Conservation (phyloP, 2,329 filamentous ascomycete genomes). For the Cladosporium oxysporum region DNA sequence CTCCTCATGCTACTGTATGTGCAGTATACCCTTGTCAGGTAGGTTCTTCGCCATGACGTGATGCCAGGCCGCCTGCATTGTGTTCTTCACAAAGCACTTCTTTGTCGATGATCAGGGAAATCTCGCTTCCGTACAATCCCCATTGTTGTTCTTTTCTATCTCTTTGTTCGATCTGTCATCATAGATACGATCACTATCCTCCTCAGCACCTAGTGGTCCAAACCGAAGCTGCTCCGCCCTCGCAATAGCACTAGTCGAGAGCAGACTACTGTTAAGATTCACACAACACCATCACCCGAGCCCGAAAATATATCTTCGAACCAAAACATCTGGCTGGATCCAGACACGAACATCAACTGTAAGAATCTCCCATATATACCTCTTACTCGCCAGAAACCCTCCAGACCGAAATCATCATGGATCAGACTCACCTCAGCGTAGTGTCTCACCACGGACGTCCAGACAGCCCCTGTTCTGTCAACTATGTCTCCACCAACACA, state of each 20-base stretch:
- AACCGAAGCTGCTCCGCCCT: neutral
- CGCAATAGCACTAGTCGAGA: neutral
- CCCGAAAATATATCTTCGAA: neutral
- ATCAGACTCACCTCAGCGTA: slow-evolving; percentile 5
- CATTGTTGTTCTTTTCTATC: neutral
- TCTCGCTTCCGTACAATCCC: slow-evolving; percentile 5
- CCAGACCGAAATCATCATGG: neutral
- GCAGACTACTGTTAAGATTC: neutral
- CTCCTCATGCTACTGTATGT: neutral
- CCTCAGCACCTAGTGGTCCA: neutral
- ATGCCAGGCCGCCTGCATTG: neutral
- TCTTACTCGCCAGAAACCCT: neutral
- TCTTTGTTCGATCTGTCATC: neutral
- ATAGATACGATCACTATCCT: neutral
- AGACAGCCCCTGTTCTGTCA: slow-evolving; percentile 1
- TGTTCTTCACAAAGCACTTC: neutral
- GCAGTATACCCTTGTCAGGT: neutral
- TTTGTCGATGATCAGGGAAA: neutral
- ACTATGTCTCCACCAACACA: slow-evolving; percentile 11
- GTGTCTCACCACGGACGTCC: neutral
- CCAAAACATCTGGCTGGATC: slow-evolving; percentile 2
- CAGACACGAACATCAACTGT: neutral
- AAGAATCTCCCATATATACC: neutral
- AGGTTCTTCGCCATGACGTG: neutral
- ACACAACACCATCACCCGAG: neutral